Evolutionary conservation across 257 asterid genomes (phyloP), one percentile per base, ranked within the genome.

Genomic region (Scutellaria baicalensis): DNA sequence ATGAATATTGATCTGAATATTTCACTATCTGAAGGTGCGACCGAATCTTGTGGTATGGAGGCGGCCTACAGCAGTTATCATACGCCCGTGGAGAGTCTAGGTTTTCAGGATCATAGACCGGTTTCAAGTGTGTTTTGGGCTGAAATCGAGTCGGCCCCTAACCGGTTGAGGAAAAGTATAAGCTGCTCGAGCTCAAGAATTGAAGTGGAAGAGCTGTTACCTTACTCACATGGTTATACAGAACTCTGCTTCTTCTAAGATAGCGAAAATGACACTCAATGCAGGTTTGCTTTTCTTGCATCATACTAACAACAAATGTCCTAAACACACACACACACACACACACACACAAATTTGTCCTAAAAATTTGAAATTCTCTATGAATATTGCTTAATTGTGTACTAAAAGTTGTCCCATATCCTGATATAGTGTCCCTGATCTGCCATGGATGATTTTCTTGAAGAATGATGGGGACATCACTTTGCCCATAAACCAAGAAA

Each of bases 61-160:
- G 68, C 17, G 99, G 99, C 38, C 95, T 94, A 62, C 99, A 91
- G 61, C 99, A 94, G 71, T 73, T 88, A 48, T 88, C 98, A 0
- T 94, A 94, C 38, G 85, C 70, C 7, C 89, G 99, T 11, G 97
- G 99, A 14, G 99, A 94, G 60, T 91, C 93, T 2, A 86, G 84
- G 72, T 94, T 94, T 82, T 94, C 99, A n/a, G 9, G 99, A 91
- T 82, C 99, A 94, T 56, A 83, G 99, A 61, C 98, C 97, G 0
- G 99, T 94, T 67, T 94, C 99, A 0, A 92, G 96, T 62, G 84
- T 89, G 60, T 94, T 94, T 79, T 88, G 93, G 97, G 96, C 95
- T 1, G 99, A 94, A 80, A 87, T 94, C 5, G 97, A 92, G 73
- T 91, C 98, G 6, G 87, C 88, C 83, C 97, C 99, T 9, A 88